Evolutionary conservation across 2,329 filamentous ascomycete genomes (phyloP).

Genomic region (Penicillium sp.): DNA sequence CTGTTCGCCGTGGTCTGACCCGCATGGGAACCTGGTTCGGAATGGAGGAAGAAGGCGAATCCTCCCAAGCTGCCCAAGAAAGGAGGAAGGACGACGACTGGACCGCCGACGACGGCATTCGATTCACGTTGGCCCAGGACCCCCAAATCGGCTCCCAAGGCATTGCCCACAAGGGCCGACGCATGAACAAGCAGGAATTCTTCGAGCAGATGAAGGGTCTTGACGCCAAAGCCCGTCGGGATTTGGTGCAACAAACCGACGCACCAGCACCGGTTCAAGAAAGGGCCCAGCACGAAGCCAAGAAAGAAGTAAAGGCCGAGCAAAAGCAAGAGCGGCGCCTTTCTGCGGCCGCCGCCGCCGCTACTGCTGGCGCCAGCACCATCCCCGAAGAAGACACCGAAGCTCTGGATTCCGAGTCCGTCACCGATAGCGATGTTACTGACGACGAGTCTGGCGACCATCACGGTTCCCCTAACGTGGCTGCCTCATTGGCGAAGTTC

Average conservation of each 20-base stretch:
- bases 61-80: conserved; percentile 28
- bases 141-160: conserved; percentile 36
- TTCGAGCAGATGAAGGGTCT: conserved; percentile 61
- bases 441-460: conserved; percentile 24
- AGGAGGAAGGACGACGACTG: conserved; percentile 34
- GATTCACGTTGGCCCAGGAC: conserved; percentile 58
- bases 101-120: conserved; percentile 52
- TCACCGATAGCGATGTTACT: conserved; percentile 24
- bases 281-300: conserved; percentile 34
- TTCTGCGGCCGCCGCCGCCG: conserved; percentile 19
- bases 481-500: conserved; percentile 39
- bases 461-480: conserved; percentile 34
- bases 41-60: conserved; percentile 35
- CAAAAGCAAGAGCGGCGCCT: conserved; percentile 26
- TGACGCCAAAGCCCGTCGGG: conserved; percentile 57
- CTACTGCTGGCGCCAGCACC: conserved; percentile 14
- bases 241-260: conserved; percentile 43
- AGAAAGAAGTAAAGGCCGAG: conserved; percentile 27
- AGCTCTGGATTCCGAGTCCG: conserved; percentile 24
- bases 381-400: conserved; percentile 16
- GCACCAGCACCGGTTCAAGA: conserved; percentile 41
- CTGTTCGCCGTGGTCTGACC: conserved; percentile 52
- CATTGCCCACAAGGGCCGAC: conserved; percentile 49
- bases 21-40: conserved; percentile 62
- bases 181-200: conserved; percentile 65